Evolutionary conservation across 164 flowering plant species (phyloP).

Genomic region (Paratinospora sagittata): DNA sequence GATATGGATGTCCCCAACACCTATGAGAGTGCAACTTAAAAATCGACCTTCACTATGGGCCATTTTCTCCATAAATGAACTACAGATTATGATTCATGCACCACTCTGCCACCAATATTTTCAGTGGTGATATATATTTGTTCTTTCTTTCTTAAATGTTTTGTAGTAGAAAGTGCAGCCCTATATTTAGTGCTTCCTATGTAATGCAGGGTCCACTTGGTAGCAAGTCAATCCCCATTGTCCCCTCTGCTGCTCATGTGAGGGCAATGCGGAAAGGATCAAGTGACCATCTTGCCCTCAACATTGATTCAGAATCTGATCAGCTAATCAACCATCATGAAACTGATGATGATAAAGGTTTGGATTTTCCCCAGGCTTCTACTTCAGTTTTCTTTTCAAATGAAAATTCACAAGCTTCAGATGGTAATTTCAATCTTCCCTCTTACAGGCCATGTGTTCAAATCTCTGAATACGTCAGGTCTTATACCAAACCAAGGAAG

Average conservation of each 20-base stretch:
- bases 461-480: slow-evolving; percentile 82
- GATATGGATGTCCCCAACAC: too few relatives aligned
- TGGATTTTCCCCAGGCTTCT: slow-evolving; percentile 7
- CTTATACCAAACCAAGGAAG: slow-evolving; percentile 85
- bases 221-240: slow-evolving; percentile 41
- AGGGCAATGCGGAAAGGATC: slow-evolving; percentile 81
- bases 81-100: too few relatives aligned
- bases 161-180: background rate
- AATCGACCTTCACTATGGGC: too few relatives aligned
- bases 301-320: slow-evolving; percentile 61
- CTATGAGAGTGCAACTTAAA: too few relatives aligned
- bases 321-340: slow-evolving; percentile 50
- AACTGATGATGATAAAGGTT: slow-evolving; percentile 85
- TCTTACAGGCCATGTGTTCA: slow-evolving; percentile 84
- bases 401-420: slow-evolving; percentile 1
- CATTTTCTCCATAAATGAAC: too few relatives aligned
- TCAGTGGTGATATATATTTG: background rate
- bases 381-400: background rate
- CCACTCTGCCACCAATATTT: too few relatives aligned
- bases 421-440: slow-evolving; percentile 4
- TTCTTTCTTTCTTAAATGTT: background rate
- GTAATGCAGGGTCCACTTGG: slow-evolving; percentile 55
- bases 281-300: slow-evolving; percentile 74
- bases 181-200: slow-evolving; percentile 8
- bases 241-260: slow-evolving; percentile 62